Conservation (phyloP, 805 yeast species). For the Candida dajiaensis region DNA sequence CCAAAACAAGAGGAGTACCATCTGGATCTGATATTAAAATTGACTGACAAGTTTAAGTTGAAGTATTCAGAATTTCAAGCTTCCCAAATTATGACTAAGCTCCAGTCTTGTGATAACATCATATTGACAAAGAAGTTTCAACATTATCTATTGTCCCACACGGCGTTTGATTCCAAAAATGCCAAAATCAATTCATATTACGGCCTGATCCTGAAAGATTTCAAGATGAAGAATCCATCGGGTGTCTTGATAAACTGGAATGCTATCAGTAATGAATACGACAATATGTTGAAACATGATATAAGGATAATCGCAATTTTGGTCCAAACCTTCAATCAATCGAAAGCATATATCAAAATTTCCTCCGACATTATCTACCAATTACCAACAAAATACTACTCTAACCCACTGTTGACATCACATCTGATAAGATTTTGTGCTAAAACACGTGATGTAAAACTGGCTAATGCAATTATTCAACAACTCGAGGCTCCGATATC, state of each 20-base stretch:
- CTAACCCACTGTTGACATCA: constrained; percentile 9
- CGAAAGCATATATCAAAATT: constrained; percentile 6
- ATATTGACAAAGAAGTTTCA: constrained; percentile 6
- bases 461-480: constrained; percentile 13
- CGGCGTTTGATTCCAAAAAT: constrained; percentile 3
- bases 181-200: constrained; percentile 7
- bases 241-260: constrained; percentile 21
- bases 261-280: constrained; percentile 7
- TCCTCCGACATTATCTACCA: constrained; percentile 15
- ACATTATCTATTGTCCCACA: constrained; percentile 8
- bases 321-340: constrained; percentile 10
- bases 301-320: constrained; percentile 9
- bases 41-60: constrained; percentile 6
- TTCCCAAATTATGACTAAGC: constrained; percentile 10
- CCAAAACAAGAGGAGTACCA: constrained; percentile 18
- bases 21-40: constrained; percentile 13
- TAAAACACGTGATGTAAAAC: constrained; percentile 3
- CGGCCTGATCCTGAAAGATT: constrained; percentile 12
- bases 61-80: constrained; percentile 12
- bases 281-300: constrained; percentile 15
- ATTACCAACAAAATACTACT: constrained; percentile 9
- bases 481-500: constrained; percentile 11
- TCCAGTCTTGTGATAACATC: constrained; percentile 6
- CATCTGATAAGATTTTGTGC: constrained; percentile 12
- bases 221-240: constrained; percentile 11